Conservation (phyloP, 257 asterid genomes). For the Solanum sejunctum region DNA sequence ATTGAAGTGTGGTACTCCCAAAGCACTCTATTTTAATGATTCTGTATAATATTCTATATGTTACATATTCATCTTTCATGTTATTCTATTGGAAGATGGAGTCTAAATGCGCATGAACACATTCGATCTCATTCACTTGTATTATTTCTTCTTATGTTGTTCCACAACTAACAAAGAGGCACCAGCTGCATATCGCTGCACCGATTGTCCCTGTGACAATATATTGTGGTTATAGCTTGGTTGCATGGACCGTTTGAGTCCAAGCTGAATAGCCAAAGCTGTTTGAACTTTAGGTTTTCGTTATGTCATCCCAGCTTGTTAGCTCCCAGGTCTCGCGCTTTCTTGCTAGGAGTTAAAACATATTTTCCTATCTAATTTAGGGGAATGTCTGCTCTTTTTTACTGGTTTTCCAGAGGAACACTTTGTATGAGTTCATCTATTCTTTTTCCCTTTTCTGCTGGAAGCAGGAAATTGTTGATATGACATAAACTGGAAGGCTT, state of each 20-base stretch:
- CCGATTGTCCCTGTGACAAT: neutral
- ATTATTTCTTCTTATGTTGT: neutral
- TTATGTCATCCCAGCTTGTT: neutral
- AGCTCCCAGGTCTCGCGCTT: neutral
- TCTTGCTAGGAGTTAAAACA: neutral
- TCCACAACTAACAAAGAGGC: neutral
- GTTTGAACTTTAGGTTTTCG: neutral
- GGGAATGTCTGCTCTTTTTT: neutral
- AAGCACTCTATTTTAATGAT: too few species aligned
- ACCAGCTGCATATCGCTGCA: neutral
- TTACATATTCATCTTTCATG: neutral
- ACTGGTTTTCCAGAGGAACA: neutral
- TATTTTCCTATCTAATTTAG: neutral
- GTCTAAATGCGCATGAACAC: neutral
- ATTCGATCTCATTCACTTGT: neutral
- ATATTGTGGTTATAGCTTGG: neutral
- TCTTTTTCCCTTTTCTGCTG: neutral
- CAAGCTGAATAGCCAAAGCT: neutral
- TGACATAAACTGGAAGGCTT: neutral
- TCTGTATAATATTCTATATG: too few species aligned
- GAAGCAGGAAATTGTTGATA: neutral
- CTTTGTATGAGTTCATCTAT: neutral
- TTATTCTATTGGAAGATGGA: neutral
- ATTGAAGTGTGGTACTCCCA: too few species aligned
- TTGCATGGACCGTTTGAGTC: neutral